Conservation (phyloP, 495 filamentous ascomycete species). For the Pseudoneurospora amorphoporcata region DNA sequence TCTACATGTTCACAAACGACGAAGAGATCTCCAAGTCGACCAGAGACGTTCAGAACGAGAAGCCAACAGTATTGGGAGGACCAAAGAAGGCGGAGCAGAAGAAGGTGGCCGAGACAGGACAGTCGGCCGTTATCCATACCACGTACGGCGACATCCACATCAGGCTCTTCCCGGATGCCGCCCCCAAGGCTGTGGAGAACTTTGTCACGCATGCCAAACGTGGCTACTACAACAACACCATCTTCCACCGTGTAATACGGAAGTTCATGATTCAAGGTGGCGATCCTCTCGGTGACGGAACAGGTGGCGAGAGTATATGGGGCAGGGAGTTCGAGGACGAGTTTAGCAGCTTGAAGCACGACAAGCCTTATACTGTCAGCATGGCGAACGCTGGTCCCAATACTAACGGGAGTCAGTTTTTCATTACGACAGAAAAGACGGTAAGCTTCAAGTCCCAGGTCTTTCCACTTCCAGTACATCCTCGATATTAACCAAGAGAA, state of each 20-base stretch:
- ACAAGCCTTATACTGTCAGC: conserved; percentile 89
- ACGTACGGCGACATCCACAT: conserved; percentile 92
- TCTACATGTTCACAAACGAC: conserved; percentile 97
- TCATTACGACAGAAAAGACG: conserved; percentile 95
- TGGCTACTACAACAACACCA: conserved; percentile 93
- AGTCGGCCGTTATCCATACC: conserved; percentile 79
- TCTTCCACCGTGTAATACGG: conserved; percentile 93
- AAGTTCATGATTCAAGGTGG: conserved; percentile 98
- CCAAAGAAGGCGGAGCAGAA: conserved; percentile 33
- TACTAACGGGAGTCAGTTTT: conserved; percentile 79
- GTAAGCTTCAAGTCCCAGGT: conserved; percentile 26
- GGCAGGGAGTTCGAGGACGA: conserved; percentile 93
- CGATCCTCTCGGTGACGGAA: conserved; percentile 90
- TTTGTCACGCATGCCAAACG: conserved; percentile 83
- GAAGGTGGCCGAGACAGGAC: conserved; percentile 61
- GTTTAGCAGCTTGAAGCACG: conserved; percentile 82
- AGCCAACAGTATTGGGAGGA: conserved; percentile 48
- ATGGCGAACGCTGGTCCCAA: conserved; percentile 96
- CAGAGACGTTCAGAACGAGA: conserved; percentile 92
- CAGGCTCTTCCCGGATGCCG: conserved; percentile 83
- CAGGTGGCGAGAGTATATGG: conserved; percentile 95
- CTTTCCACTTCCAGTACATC: not conserved
- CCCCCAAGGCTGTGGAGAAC: conserved; percentile 96
- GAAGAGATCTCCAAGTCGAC: conserved; percentile 71
- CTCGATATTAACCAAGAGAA: conserved; percentile 1